A percentile compares a stretch with the other conserved stretches of the same genome.
phyloP scores from a whole-genome alignment of 1,284 basidiomycete species.

The Dichomitus squalens region DNA sequence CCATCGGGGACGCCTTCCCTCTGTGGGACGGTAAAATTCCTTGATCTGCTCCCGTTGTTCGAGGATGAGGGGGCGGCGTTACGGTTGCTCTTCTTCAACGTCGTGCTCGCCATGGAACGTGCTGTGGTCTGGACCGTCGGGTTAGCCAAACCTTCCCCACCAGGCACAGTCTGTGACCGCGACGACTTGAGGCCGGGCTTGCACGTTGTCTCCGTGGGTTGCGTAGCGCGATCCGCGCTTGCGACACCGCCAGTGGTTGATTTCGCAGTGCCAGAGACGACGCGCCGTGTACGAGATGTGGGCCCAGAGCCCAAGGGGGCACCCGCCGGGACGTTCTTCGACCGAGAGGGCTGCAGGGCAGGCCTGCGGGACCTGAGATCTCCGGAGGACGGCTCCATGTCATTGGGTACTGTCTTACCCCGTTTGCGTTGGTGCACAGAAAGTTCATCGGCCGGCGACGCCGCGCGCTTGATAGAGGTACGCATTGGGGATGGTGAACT shows the following conservation, averaged over 20 bases:
- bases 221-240: constrained; percentile 19
- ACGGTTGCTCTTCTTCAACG: constrained; percentile 7
- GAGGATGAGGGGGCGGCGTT: constrained; percentile 13
- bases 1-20: constrained; percentile 17
- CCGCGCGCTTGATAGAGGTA: constrained; percentile 30
- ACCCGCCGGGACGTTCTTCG: constrained; percentile 23
- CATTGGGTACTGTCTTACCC: constrained; percentile 24
- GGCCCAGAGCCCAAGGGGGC: constrained; percentile 4
- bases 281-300: constrained; percentile 16
- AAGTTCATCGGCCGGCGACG: constrained; percentile 21
- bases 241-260: neutral
- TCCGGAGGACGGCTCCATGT: constrained; percentile 13
- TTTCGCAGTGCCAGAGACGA: constrained; percentile 13
- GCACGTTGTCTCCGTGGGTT: neutral
- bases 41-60: constrained; percentile 22
- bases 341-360: constrained; percentile 23
- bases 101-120: constrained; percentile 4
- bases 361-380: constrained; percentile 6
- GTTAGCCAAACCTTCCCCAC: neutral
- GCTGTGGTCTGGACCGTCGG: constrained; percentile 3
- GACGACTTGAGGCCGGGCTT: neutral
- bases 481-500: constrained; percentile 27
- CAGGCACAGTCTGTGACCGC: constrained; percentile 7
- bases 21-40: constrained; percentile 17
- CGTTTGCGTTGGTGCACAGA: constrained; percentile 17